These are phyloP conservation scores for Boehmeria nivea DNA, from an alignment of 306 rosid genomes.

Conservation along the genomic window DNA sequence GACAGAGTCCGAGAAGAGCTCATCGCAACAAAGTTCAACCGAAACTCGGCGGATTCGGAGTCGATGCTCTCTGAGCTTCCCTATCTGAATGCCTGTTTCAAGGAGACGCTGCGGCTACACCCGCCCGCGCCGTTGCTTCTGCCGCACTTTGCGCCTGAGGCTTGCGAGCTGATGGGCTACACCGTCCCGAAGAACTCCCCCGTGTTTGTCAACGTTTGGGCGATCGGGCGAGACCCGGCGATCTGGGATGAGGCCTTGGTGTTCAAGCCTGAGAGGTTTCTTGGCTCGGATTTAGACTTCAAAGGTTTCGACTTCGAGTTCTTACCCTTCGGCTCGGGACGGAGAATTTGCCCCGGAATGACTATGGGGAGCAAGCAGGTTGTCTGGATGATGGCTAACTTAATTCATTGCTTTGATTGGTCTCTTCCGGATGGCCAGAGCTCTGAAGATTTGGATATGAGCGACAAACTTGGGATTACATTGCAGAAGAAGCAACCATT, in stretches of 20 bases:
- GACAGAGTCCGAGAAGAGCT: conserved; percentile 12
- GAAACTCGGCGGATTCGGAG: no score
- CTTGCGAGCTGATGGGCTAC: neutral
- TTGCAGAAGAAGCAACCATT: neutral
- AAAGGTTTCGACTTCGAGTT: neutral
- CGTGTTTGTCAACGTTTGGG: neutral
- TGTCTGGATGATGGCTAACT: neutral
- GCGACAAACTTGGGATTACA: neutral
- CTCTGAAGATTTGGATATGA: neutral
- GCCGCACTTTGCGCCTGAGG: neutral
- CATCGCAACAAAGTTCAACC: no score
- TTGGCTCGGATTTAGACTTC: neutral
- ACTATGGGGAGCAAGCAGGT: neutral
- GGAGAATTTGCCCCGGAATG: neutral
- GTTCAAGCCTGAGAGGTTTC: conserved; percentile 5
- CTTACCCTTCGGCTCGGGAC: neutral
- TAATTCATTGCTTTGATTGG: neutral
- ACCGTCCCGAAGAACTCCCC: conserved; percentile 21
- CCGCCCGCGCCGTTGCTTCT: conserved; percentile 26
- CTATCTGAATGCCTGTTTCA: conserved; percentile 17
- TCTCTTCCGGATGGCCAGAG: neutral
- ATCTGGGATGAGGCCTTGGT: neutral
- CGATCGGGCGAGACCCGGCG: neutral
- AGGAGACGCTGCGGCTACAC: conserved; percentile 28
- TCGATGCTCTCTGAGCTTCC: conserved; percentile 8